A percentile compares a stretch with the other conserved stretches of the same genome.
These are phyloP conservation scores for Stropharia rugosoannulata DNA, from an alignment of 768 basidiomycete species.

Conservation along the genomic window DNA sequence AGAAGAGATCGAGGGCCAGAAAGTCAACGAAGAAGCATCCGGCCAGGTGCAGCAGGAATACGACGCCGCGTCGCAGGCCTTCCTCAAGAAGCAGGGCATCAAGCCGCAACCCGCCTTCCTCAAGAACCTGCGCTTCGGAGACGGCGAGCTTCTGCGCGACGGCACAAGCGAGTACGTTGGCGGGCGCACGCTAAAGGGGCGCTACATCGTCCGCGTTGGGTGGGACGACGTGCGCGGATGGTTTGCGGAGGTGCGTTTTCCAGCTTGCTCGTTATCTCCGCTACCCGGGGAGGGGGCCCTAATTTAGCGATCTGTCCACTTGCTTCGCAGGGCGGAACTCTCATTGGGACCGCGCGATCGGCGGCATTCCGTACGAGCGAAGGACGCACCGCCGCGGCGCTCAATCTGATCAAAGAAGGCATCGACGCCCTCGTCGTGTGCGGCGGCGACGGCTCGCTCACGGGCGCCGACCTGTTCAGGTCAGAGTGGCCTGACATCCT, in stretches of 20 bases:
- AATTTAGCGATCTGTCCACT: background rate
- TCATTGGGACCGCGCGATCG: constrained; percentile 93
- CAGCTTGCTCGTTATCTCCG: background rate
- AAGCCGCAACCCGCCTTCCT: constrained; percentile 41
- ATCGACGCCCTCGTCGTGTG: constrained; percentile 97
- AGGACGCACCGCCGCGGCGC: constrained; percentile 85
- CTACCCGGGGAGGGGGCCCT: background rate
- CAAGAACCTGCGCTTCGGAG: constrained; percentile 81
- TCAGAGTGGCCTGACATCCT: constrained; percentile 93
- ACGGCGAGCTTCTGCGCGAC: constrained; percentile 73
- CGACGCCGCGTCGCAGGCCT: constrained; percentile 7
- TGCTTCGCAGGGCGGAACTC: constrained; percentile 75
- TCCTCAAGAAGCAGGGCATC: constrained; percentile 11
- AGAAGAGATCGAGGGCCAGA: constrained; percentile 16
- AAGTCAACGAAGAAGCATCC: constrained; percentile 21
- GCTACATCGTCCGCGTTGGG: constrained; percentile 93
- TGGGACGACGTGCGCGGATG: constrained; percentile 98
- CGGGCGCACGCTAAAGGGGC: constrained; percentile 79
- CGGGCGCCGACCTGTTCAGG: constrained; percentile 92
- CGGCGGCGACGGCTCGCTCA: constrained; percentile 95
- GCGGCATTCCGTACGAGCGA: constrained; percentile 81
- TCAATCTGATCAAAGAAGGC: constrained; percentile 93
- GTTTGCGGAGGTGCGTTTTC: constrained; percentile 73
- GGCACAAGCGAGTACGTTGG: constrained; percentile 75
- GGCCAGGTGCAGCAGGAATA: constrained; percentile 19